phyloP scores from a whole-genome alignment of 1,139 yeast genomes.

The Pichia sp. region DNA sequence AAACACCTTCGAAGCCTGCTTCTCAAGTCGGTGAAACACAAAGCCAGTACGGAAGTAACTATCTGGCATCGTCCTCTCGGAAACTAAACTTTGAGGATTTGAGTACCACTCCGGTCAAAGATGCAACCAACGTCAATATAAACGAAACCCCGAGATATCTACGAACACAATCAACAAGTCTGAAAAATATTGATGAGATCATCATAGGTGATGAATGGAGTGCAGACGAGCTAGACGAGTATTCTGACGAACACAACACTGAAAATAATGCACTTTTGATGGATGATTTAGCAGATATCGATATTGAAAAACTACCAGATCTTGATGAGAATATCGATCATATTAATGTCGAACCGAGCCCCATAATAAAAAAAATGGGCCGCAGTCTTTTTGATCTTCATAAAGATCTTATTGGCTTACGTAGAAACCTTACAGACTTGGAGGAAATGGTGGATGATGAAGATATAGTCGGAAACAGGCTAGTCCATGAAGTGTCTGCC shows the following conservation, averaged over 20 bases:
- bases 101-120: slow-evolving; percentile 8
- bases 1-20: slow-evolving; percentile 30
- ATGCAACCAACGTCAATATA: neutral
- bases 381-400: slow-evolving; percentile 35
- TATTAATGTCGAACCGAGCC: slow-evolving; percentile 31
- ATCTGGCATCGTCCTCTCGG: slow-evolving; percentile 4
- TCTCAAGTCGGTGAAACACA: neutral
- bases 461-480: neutral
- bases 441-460: slow-evolving; percentile 14
- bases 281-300: neutral
- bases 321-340: neutral
- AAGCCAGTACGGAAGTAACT: slow-evolving; percentile 15
- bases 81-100: slow-evolving; percentile 5
- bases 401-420: slow-evolving; percentile 32
- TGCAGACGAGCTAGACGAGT: slow-evolving; percentile 10
- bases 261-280: neutral
- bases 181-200: slow-evolving; percentile 11
- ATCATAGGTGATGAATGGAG: slow-evolving; percentile 18
- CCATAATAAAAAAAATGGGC: slow-evolving; percentile 24
- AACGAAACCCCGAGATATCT: slow-evolving; percentile 22
- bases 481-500: slow-evolving; percentile 3
- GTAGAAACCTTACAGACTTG: slow-evolving; percentile 22
- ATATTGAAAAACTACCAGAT: neutral
- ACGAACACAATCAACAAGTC: slow-evolving; percentile 6
- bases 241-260: neutral